Evolutionary conservation across 768 basidiomycete species (phyloP).

Genomic region (Phlebiopsis gigantea): DNA sequence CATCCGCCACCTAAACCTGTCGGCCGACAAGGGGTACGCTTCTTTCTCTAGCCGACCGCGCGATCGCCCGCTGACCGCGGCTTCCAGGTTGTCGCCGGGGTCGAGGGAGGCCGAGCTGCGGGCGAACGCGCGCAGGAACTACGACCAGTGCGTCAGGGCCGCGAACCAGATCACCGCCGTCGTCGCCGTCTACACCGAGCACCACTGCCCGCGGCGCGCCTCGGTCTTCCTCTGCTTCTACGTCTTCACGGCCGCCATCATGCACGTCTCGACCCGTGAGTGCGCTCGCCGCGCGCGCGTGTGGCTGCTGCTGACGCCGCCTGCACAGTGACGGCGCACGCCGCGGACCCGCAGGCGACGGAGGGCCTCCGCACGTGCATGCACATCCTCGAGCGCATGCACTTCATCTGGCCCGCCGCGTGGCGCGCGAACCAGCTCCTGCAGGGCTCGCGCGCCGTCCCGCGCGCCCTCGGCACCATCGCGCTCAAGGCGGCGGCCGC

Average conservation of each 20-base stretch:
- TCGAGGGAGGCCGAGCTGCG: slow-evolving; percentile 49
- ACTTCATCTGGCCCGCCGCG: slow-evolving; percentile 71
- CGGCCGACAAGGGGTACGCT: slow-evolving; percentile 16
- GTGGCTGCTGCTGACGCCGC: not conserved
- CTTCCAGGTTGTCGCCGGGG: slow-evolving; percentile 12
- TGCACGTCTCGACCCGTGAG: slow-evolving; percentile 72
- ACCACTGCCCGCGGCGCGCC: slow-evolving; percentile 53
- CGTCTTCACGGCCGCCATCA: slow-evolving; percentile 73
- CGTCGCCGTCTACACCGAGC: slow-evolving; percentile 55
- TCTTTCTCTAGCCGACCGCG: not conserved
- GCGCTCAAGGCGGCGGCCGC: not conserved
- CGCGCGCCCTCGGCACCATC: not conserved
- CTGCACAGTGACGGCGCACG: slow-evolving; percentile 51
- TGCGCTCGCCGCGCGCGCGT: slow-evolving; percentile 13
- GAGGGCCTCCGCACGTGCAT: slow-evolving; percentile 62
- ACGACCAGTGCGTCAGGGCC: slow-evolving; percentile 69
- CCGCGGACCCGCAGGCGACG: slow-evolving; percentile 64
- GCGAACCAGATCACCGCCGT: slow-evolving; percentile 77
- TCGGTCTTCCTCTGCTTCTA: slow-evolving; percentile 75
- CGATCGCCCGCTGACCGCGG: not conserved
- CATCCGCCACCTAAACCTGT: slow-evolving; percentile 24
- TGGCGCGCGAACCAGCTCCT: slow-evolving; percentile 70
- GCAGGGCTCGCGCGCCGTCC: slow-evolving; percentile 32
- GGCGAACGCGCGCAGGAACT: slow-evolving; percentile 53
- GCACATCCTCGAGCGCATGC: slow-evolving; percentile 60